These are phyloP conservation scores for Claviceps fusiformis DNA, from an alignment of 2,329 filamentous ascomycete species.

Conservation along the genomic window DNA sequence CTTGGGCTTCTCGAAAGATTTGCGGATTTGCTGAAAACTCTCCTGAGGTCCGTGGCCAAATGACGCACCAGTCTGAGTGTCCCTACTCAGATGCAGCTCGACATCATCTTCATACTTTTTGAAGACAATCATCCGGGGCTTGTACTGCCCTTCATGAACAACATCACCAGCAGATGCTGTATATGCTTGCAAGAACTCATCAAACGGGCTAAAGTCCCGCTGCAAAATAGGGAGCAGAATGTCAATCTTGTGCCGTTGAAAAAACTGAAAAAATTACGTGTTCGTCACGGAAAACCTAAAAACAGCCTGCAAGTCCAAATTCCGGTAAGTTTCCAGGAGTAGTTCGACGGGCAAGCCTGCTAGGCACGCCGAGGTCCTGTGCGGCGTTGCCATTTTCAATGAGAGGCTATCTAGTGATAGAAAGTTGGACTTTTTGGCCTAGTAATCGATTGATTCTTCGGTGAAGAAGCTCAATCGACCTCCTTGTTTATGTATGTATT, in stretches of 20 bases:
- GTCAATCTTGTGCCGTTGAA: slow-evolving; percentile 23
- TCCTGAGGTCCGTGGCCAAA: background rate
- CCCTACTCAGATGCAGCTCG: slow-evolving; percentile 13
- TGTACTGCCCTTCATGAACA: slow-evolving; percentile 20
- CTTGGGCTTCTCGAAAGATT: background rate
- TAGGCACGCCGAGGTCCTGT: slow-evolving; percentile 10
- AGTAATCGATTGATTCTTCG: too few relatives aligned
- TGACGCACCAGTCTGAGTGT: background rate
- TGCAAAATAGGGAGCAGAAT: slow-evolving; percentile 30
- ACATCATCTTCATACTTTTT: slow-evolving; percentile 21
- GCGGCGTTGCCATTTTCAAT: slow-evolving; percentile 9
- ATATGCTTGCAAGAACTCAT: slow-evolving; percentile 32
- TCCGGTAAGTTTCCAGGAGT: slow-evolving; percentile 32
- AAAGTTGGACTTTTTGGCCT: background rate
- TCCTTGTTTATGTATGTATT: background rate
- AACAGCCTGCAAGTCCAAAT: slow-evolving; percentile 28
- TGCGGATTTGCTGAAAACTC: slow-evolving; percentile 12
- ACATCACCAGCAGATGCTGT: slow-evolving; percentile 28
- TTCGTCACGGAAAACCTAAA: slow-evolving; percentile 25
- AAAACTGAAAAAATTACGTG: slow-evolving; percentile 26
- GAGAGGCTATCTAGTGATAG: background rate
- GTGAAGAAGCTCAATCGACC: background rate
- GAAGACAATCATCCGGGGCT: slow-evolving; percentile 25
- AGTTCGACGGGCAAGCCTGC: slow-evolving; percentile 31
- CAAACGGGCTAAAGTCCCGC: slow-evolving; percentile 29